Conservation (phyloP, 257 asterid genomes). For the Fraxinus excelsior region DNA sequence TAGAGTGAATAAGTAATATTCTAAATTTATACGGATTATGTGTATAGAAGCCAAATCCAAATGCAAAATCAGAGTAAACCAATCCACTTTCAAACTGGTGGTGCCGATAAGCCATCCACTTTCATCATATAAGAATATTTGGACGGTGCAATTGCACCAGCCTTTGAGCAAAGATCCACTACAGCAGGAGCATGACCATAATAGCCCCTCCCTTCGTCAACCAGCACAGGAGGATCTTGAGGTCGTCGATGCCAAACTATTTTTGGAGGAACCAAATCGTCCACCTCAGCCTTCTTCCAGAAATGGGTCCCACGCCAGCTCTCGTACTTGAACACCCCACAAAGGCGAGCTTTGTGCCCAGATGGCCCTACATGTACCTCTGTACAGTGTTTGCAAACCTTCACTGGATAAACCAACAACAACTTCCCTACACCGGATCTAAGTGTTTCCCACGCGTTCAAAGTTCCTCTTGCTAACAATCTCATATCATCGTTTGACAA, state of each 20-base stretch:
- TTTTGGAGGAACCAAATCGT: conserved; percentile 76
- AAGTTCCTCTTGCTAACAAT: conserved; percentile 51
- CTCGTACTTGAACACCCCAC: conserved; percentile 78
- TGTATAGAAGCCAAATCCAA: background rate
- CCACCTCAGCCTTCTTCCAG: conserved; percentile 78
- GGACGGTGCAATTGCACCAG: conserved; percentile 67
- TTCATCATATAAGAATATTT: conserved; percentile 83
- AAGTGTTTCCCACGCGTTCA: conserved; percentile 72
- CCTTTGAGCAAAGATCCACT: conserved; percentile 82
- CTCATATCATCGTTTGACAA: conserved; percentile 46
- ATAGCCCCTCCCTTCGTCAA: conserved; percentile 62
- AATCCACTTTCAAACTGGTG: conserved; percentile 36
- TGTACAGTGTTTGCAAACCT: conserved; percentile 71
- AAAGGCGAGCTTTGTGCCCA: conserved; percentile 79
- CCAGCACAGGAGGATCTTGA: conserved; percentile 74
- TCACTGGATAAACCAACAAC: conserved; percentile 68
- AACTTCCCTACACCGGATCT: conserved; percentile 71
- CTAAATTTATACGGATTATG: background rate
- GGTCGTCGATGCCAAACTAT: conserved; percentile 69
- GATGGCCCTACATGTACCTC: conserved; percentile 91
- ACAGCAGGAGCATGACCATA: conserved; percentile 91
- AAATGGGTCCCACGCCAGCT: conserved; percentile 66
- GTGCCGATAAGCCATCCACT: conserved; percentile 59
- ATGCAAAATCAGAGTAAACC: background rate
- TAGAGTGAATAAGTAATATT: background rate